Percentiles rank a stretch among this genome's conserved stretches.
Evolutionary conservation across 768 basidiomycete species (phyloP).

Genomic region (Rhizopogon vinicolor): DNA sequence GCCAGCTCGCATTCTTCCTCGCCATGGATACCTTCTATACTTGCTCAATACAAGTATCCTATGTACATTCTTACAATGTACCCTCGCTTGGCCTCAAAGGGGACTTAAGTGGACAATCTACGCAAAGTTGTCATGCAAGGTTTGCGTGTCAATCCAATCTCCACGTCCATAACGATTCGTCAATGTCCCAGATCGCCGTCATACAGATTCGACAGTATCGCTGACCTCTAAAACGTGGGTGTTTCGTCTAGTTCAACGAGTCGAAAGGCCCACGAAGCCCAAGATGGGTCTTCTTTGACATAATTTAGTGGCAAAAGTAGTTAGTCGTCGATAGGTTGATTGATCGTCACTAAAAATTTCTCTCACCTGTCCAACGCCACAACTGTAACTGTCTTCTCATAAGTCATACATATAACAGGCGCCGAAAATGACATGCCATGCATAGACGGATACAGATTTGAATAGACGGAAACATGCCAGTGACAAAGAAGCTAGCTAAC

Average conservation of each 20-base stretch:
- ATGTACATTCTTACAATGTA: not conserved
- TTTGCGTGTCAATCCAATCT: not conserved
- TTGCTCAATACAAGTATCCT: not conserved
- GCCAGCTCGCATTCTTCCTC: constrained; percentile 13
- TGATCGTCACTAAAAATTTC: constrained; percentile 21
- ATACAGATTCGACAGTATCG: not conserved
- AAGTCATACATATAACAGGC: not conserved
- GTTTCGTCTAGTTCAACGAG: not conserved
- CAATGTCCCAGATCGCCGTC: constrained; percentile 8
- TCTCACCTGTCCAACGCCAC: constrained; percentile 30
- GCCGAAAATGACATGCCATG: not conserved
- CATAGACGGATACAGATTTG: not conserved
- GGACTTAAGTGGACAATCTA: not conserved
- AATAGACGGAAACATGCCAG: constrained; percentile 1
- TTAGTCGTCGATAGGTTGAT: constrained; percentile 19
- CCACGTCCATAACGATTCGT: not conserved
- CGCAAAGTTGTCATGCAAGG: not conserved
- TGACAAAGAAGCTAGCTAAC: not conserved
- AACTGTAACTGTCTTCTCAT: constrained; percentile 4
- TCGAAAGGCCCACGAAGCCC: constrained; percentile 1
- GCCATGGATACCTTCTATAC: constrained; percentile 23
- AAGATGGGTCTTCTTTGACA: constrained; percentile 14
- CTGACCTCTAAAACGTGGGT: not conserved
- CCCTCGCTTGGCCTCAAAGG: not conserved
- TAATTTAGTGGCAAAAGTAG: constrained; percentile 15